These are phyloP conservation scores for Ustilago nuda DNA, from an alignment of 1,284 basidiomycete species.

Conservation along the genomic window DNA sequence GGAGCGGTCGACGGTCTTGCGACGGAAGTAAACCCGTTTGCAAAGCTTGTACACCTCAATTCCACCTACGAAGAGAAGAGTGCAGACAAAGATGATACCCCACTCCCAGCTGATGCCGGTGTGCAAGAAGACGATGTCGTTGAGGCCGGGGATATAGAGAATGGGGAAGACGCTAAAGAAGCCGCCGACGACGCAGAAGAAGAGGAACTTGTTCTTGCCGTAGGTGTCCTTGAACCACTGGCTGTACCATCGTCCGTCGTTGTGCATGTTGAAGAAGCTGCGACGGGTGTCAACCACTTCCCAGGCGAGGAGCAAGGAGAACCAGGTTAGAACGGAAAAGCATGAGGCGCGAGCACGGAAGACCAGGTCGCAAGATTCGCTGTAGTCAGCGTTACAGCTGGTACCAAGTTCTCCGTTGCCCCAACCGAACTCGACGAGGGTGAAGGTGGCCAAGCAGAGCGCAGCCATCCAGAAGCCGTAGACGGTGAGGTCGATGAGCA, in stretches of 20 bases:
- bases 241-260: conserved; percentile 50
- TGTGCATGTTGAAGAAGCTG: conserved; percentile 67
- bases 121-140: conserved; percentile 69
- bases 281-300: conserved; percentile 67
- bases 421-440: conserved; percentile 58
- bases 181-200: conserved; percentile 68
- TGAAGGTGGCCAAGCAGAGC: conserved; percentile 71
- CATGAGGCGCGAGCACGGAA: conserved; percentile 69
- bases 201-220: conserved; percentile 64
- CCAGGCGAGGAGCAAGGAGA: conserved; percentile 69
- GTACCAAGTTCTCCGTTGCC: conserved; percentile 59
- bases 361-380: conserved; percentile 62
- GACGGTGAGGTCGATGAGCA: conserved; percentile 73
- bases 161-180: conserved; percentile 73
- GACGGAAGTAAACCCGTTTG: conserved; percentile 59
- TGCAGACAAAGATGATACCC: conserved; percentile 66
- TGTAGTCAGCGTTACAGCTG: conserved; percentile 66
- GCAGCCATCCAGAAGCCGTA: conserved; percentile 78
- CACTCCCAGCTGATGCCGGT: conserved; percentile 65
- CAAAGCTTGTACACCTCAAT: conserved; percentile 64
- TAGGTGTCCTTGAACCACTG: conserved; percentile 63
- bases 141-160: conserved; percentile 72
- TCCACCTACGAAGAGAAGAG: conserved; percentile 60
- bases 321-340: conserved; percentile 66
- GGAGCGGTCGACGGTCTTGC: conserved; percentile 17